These are phyloP conservation scores for Pulveroboletus sp. DNA, from an alignment of 768 basidiomycete species.

Conservation along the genomic window DNA sequence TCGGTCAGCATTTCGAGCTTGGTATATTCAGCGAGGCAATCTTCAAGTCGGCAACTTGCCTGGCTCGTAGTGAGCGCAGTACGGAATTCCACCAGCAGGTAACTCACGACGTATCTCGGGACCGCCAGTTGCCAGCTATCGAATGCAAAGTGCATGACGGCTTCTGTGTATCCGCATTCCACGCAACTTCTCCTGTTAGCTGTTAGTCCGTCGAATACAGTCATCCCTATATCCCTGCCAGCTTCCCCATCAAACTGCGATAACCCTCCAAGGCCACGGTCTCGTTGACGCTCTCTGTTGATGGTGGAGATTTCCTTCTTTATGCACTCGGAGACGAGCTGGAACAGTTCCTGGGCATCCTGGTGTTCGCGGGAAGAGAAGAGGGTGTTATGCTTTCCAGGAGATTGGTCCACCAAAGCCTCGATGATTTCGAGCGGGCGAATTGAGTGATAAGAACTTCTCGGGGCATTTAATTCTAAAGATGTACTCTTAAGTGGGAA, in stretches of 20 bases:
- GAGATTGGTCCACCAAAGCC: constrained; percentile 54
- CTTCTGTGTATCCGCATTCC: constrained; percentile 88
- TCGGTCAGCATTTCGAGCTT: constrained; percentile 84
- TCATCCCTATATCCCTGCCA: constrained; percentile 47
- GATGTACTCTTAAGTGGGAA: constrained; percentile 2
- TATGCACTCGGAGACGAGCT: constrained; percentile 84
- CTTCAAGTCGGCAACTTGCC: constrained; percentile 68
- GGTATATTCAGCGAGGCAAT: constrained; percentile 86
- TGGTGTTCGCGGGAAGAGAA: constrained; percentile 92
- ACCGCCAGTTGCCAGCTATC: constrained; percentile 81
- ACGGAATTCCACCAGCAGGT: neutral
- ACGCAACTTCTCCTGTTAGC: constrained; percentile 87
- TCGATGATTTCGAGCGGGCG: constrained; percentile 70
- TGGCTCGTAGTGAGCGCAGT: constrained; percentile 26
- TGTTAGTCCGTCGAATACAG: constrained; percentile 85
- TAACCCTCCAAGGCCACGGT: constrained; percentile 66
- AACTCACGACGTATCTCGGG: constrained; percentile 57
- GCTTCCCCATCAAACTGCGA: constrained; percentile 23
- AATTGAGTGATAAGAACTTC: constrained; percentile 51
- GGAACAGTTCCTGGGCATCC: constrained; percentile 97
- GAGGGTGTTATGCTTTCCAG: constrained; percentile 54
- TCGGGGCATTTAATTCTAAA: constrained; percentile 63
- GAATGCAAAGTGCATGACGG: constrained; percentile 87
- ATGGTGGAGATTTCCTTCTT: constrained; percentile 79
- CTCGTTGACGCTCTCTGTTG: constrained; percentile 62